These are phyloP conservation scores for Aspergillus sclerotioniger DNA, from an alignment of 495 filamentous ascomycete species.

Conservation along the genomic window DNA sequence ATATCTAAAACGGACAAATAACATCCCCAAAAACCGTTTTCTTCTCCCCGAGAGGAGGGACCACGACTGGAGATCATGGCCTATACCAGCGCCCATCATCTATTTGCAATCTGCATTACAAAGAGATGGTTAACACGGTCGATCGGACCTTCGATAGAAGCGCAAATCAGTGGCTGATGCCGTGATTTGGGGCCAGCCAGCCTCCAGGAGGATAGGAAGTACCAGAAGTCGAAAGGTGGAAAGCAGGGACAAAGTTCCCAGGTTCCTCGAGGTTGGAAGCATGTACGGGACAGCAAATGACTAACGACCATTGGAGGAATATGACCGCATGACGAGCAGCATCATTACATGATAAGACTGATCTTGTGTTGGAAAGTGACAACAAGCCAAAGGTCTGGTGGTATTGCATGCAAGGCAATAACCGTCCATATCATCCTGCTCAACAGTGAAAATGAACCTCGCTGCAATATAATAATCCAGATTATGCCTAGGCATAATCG, in stretches of 20 bases:
- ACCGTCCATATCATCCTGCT: conserved; percentile 24
- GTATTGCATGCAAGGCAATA: conserved; percentile 16
- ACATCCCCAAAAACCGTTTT: conserved; percentile 81
- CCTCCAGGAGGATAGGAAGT: conserved; percentile 19
- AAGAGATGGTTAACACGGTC: conserved; percentile 76
- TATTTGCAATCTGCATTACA: conserved; percentile 48
- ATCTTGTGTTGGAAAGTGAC: conserved; percentile 40
- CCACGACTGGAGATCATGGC: conserved; percentile 25
- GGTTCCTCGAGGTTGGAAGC: conserved; percentile 38
- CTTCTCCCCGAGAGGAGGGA: conserved; percentile 41
- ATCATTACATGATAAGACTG: conserved; percentile 24
- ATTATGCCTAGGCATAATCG: conserved; percentile 29
- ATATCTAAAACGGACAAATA: conserved; percentile 67
- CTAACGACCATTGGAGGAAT: not conserved
- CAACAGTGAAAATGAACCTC: conserved; percentile 41
- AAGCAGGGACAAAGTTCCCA: conserved; percentile 45
- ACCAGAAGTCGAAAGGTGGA: conserved; percentile 31
- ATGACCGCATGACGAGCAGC: conserved; percentile 7
- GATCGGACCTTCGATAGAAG: conserved; percentile 52
- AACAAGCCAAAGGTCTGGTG: conserved; percentile 35
- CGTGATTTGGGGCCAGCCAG: conserved; percentile 50
- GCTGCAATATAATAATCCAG: conserved; percentile 35
- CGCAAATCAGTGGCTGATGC: conserved; percentile 52
- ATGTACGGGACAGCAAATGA: conserved; percentile 34
- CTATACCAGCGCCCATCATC: conserved; percentile 67